phyloP scores from a whole-genome alignment of 352 stramenopile species.

The Phytophthora sansomeana region DNA sequence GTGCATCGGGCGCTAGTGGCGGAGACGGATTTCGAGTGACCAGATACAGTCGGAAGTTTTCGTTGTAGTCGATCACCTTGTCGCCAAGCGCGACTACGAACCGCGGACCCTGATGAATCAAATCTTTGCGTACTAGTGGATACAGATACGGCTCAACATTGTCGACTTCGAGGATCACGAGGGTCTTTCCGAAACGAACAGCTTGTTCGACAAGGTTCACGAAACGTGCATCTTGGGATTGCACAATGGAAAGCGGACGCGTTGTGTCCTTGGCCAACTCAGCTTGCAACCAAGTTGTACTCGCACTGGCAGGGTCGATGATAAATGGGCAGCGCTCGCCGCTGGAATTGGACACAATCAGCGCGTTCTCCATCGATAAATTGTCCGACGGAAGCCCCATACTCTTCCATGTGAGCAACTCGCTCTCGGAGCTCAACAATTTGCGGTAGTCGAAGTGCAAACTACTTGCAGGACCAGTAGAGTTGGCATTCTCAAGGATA shows the following conservation, averaged over 20 bases:
- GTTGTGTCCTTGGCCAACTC: slow-evolving; percentile 89
- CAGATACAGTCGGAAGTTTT: slow-evolving; percentile 94
- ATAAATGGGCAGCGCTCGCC: slow-evolving; percentile 92
- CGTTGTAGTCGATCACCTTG: slow-evolving; percentile 95
- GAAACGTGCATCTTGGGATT: slow-evolving; percentile 89
- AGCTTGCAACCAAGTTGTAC: slow-evolving; percentile 90
- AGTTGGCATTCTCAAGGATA: slow-evolving; percentile 53
- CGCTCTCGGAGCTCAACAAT: slow-evolving; percentile 92
- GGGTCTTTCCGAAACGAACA: slow-evolving; percentile 96
- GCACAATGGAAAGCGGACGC: slow-evolving; percentile 88
- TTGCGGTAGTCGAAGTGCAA: slow-evolving; percentile 86
- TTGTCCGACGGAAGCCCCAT: slow-evolving; percentile 93
- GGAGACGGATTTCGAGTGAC: slow-evolving; percentile 93
- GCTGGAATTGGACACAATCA: slow-evolving; percentile 89
- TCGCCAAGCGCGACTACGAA: slow-evolving; percentile 93
- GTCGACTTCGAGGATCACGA: slow-evolving; percentile 94
- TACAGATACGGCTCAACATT: slow-evolving; percentile 94
- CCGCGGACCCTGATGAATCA: slow-evolving; percentile 92
- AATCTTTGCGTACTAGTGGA: slow-evolving; percentile 90
- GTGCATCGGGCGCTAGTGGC: slow-evolving; percentile 87
- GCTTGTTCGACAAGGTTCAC: slow-evolving; percentile 94
- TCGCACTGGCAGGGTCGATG: slow-evolving; percentile 93
- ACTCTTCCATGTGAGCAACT: slow-evolving; percentile 94
- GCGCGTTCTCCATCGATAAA: slow-evolving; percentile 94
- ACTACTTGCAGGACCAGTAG: slow-evolving; percentile 30